Base-by-base conservation (phyloP, 78 protist species). In the Tieghemostelium lacteum region DNA sequence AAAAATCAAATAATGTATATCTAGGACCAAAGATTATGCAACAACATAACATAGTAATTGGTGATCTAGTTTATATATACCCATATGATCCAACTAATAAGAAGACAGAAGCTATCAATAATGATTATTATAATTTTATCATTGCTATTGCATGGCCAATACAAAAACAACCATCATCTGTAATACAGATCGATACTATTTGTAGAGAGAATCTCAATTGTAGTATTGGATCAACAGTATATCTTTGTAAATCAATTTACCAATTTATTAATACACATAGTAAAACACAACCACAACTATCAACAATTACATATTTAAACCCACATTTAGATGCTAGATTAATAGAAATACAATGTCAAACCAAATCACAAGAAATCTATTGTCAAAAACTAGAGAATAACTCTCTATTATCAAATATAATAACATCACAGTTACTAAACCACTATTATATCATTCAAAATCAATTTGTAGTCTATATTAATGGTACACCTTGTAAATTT, bases 181-280 rank as follows among this genome's bases (percentile, higher is more conserved):
- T 45, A 63, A 83, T 83, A 55, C 71, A 58, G 40, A 4, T 83
- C 2, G 76, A 66, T 66, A 17, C 55, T 50, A 58, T 60, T 40
- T 69, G 58, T 58, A 66, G 91, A 69, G 91, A 83, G 40, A 83
- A 83, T 60, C 58, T 67, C 24, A 55, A 83, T 19, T 36, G 17
- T 31, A 37, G 26, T 29, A 52, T 83, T 58, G 91, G 91, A 29
- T 31, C 33, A 34, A 22, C 19, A n/a, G 61, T 83, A 20, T 60
- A 45, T 19, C 20, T 83, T 17, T 69, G 8, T 31, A 83, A 55
- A 65, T 55, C 88, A 66, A 75, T 75, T n/a, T 55, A 39, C 52
- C 75, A 64, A 28, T 14, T 40, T 34, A 72, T 70, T 14, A 54
- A 40, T 69, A 26, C 69, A 36, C 0, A 16, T 10, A 45, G 52